Percentiles rank a stretch among this genome's conserved stretches.
Conservation (phyloP, 352 stramenopile species). For the Phytophthora foliorum region DNA sequence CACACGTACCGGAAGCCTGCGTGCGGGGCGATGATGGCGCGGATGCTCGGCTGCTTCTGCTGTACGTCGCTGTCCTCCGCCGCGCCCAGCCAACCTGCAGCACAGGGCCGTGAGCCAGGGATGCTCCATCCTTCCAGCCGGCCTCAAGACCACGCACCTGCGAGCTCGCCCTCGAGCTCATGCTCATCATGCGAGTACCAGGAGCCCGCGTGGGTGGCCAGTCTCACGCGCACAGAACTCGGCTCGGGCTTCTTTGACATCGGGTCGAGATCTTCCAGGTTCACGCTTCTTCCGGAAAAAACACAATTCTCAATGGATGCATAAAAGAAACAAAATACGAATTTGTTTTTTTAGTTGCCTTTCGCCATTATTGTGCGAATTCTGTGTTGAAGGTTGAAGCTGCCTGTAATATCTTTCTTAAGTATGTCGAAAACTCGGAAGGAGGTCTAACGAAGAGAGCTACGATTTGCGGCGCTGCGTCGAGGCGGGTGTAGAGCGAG, state of each 20-base stretch:
- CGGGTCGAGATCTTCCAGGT: constrained; percentile 19
- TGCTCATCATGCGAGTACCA: constrained; percentile 84
- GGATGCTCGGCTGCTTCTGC: constrained; percentile 50
- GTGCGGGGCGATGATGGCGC: constrained; percentile 90
- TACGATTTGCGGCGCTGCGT: neutral
- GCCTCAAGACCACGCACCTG: constrained; percentile 36
- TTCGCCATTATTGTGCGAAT: too few species aligned
- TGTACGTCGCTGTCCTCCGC: constrained; percentile 52
- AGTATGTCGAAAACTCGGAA: too few species aligned
- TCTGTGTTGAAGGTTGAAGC: too few species aligned
- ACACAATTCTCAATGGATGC: neutral
- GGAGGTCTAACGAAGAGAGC: too few species aligned
- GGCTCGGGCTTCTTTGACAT: constrained; percentile 53
- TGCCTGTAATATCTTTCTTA: too few species aligned
- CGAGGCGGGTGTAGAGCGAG: neutral
- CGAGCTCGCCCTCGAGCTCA: constrained; percentile 69
- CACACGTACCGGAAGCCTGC: constrained; percentile 77
- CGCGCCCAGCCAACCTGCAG: constrained; percentile 63
- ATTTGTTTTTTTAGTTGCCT: neutral
- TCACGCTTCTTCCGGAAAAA: constrained; percentile 12
- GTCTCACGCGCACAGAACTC: constrained; percentile 55
- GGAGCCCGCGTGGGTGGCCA: constrained; percentile 82
- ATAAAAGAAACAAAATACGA: too few species aligned
- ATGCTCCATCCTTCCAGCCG: constrained; percentile 8
- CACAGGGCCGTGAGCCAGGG: constrained; percentile 10